Base-by-base conservation (phyloP, 345 rosid genomes). In the Ceriops tagal region DNA sequence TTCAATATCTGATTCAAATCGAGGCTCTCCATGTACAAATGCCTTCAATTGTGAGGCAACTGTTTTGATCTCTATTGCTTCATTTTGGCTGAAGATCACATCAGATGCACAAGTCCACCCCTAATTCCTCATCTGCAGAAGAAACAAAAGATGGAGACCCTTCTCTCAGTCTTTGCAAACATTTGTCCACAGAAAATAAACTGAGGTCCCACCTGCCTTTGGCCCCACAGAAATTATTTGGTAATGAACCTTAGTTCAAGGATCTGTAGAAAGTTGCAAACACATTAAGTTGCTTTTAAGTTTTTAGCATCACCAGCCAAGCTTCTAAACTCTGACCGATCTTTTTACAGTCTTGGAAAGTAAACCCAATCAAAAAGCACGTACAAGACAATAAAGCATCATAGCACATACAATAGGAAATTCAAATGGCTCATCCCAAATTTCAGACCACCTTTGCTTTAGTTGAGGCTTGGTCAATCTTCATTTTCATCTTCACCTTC, bases 401-500 rank as follows among this genome's bases (percentile, higher is more conserved):
- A 35, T 21, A 27, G 28, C 28, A 32, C 24, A 15, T 13, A 9
- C 49, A 13, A 43, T 13, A 43, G 16, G 59, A 16, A 55, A 21
- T 55, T 26, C 24, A 55, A 55, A 24, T 55, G 59, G 59, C 26
- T 30, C 43, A 49, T 8, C 20, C 1, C 20, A n/a, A 65, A 61
- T 55, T 55, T 55, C 15, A 69, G 31, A 69, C 19, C 30, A 61
- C 73, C 73, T 69, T 58, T 31, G 51, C 8, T n/a, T 61, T 34
- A 26, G 51, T 18, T 16, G 22, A 32, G 53, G 37, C 22, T 58
- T 19, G 61, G 61, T 82, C 75, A 83, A 77, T 83, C 86, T 77
- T 83, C 86, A 56, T 83, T 83, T 56, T 83, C 81, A 71, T 75
- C 76, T 72, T 82, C 85, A 37, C 68, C 78, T 75, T 79, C 86